Base-by-base conservation (phyloP, 2,329 filamentous ascomycete genomes). In the Cercospora sesami region DNA sequence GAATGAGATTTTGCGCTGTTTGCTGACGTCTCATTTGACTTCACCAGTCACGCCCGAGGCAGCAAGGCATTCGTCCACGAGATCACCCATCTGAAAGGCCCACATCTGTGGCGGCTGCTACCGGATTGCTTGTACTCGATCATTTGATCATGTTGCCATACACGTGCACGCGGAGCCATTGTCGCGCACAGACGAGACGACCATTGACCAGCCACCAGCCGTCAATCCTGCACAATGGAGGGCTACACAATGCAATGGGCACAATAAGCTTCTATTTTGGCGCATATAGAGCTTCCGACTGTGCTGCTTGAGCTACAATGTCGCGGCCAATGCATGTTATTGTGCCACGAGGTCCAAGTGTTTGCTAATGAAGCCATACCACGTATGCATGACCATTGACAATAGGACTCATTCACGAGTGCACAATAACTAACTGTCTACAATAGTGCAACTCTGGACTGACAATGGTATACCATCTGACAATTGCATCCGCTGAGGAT, bases 381-480 rank as follows among this genome's bases (percentile, higher is more conserved):
- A 48, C 39, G 28, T 18, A 67, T 57, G 65, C 33, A 45, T 67
- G 65, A 67, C 60, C 60, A 48, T 14, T 28, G 4, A 67, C 66
- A 65, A 68, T 68, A 65, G 61, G 39, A 68, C 42, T 23, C 42
- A 45, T 64, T 64, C 66, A 68, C 66, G 66, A 57, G 57, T 36
- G 55, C 18, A 53, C 42, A 64, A 45, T 61, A 18, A 8, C 14
- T 30, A 30, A 64, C 48, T 48, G 53, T 59, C 53, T 62, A 60
- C 57, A 57, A 68, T 45, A 33, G 57, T 36, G 33, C 51, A 45
- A 14, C 26, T 21, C 53, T 14, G 53, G 18, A 42, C 18, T 65
- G 66, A 68, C 55, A 60, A 67, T 68, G 8, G 61, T 48, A 55
- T 42, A 63, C 63, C 60, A 39, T 59, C 66, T 68, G 66, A 68